Conservation (phyloP, 768 basidiomycete genomes). For the Lactarius pseudohatsudake region DNA sequence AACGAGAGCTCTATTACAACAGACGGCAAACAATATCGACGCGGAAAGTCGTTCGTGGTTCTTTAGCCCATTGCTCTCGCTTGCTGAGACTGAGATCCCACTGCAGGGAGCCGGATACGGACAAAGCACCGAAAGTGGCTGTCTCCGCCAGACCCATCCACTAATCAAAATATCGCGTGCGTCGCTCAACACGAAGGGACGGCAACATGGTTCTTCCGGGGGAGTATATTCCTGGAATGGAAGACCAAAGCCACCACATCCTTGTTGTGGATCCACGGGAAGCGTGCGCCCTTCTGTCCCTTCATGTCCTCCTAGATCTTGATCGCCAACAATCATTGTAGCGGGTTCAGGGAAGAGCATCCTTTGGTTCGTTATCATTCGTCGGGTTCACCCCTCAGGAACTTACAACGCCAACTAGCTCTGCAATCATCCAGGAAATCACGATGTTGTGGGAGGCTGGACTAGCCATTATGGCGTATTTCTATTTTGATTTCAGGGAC, state of each 20-base stretch:
- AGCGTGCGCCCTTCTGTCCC: neutral
- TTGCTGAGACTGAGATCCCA: neutral
- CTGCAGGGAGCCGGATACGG: neutral
- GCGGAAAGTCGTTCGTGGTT: neutral
- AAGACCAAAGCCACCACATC: neutral
- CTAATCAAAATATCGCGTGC: neutral
- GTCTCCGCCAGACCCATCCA: neutral
- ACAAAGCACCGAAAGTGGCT: neutral
- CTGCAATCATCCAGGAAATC: neutral
- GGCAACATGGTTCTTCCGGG: neutral
- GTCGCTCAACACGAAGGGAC: neutral
- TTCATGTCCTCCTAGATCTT: neutral
- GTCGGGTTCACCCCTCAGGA: neutral
- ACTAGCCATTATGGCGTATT: neutral
- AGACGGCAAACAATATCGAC: too few relatives aligned
- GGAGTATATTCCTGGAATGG: neutral
- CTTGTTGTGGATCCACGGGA: slow-evolving; percentile 6
- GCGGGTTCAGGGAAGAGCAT: slow-evolving; percentile 2
- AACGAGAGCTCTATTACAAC: too few relatives aligned
- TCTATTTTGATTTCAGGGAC: neutral
- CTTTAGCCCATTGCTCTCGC: neutral
- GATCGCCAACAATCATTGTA: neutral
- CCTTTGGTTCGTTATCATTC: neutral
- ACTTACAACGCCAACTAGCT: neutral
- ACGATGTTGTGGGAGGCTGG: neutral